phyloP scores from a whole-genome alignment of 106 monocot genomes.

The Dendrobium huoshanense region DNA sequence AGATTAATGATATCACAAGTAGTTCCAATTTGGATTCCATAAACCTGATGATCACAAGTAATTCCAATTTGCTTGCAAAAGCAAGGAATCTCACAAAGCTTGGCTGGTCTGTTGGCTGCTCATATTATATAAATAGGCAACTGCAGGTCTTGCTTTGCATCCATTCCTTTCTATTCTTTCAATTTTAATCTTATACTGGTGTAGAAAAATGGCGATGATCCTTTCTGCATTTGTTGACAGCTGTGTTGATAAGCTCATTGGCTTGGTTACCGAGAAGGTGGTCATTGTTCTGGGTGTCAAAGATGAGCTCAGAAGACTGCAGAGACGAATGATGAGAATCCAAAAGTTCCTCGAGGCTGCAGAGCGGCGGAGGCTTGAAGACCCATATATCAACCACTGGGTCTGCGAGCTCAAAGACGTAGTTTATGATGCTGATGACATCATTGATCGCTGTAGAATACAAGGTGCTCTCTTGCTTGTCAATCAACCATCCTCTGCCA shows the following conservation, averaged over 20 bases:
- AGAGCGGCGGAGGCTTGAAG: conserved; percentile 6
- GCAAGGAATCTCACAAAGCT: too few relatives aligned
- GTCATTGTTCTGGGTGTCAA: conserved; percentile 3
- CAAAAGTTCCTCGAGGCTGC: neutral
- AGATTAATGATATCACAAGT: too few relatives aligned
- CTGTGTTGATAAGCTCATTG: neutral
- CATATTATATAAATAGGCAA: too few relatives aligned
- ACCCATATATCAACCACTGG: neutral
- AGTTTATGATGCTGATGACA: conserved; percentile 7
- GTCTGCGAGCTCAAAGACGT: conserved; percentile 10
- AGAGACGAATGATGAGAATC: conserved; percentile 4
- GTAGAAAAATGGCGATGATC: conserved; percentile 6
- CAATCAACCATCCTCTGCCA: neutral
- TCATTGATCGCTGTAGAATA: conserved; percentile 10
- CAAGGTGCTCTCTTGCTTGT: neutral
- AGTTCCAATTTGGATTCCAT: too few relatives aligned
- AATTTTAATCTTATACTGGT: neutral
- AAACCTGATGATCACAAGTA: too few relatives aligned
- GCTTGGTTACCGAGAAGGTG: conserved; percentile 1
- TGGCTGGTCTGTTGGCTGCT: too few relatives aligned
- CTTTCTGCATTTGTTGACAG: conserved; percentile 7
- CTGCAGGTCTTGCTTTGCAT: neutral
- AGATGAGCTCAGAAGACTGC: conserved; percentile 8
- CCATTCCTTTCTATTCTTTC: neutral
- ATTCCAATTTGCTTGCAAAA: too few relatives aligned